These are phyloP conservation scores for Houttuynia cordata DNA, from an alignment of 164 flowering plant genomes.

Conservation along the genomic window DNA sequence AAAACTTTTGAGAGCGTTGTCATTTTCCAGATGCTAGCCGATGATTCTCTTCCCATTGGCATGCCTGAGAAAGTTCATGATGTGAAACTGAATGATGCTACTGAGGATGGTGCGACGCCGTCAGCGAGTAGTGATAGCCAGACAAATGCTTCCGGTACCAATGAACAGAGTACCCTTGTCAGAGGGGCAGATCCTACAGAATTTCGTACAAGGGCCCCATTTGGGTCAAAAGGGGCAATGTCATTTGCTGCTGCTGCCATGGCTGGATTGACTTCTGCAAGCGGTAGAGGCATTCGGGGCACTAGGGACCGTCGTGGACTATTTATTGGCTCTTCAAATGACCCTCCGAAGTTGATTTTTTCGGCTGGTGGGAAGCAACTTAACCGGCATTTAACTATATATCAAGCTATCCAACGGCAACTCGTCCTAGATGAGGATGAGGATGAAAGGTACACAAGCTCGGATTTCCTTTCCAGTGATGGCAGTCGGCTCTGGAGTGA, in stretches of 20 bases:
- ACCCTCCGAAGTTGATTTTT: constrained; percentile 69
- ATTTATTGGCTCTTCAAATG: constrained; percentile 42
- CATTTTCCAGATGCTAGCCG: constrained; percentile 55
- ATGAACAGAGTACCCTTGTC: constrained; percentile 38
- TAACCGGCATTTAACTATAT: constrained; percentile 73
- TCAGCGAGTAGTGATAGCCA: constrained; percentile 48
- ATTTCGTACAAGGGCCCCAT: constrained; percentile 45
- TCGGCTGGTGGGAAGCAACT: constrained; percentile 85
- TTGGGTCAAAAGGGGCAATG: constrained; percentile 81
- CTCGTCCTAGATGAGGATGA: constrained; percentile 86
- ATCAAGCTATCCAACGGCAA: constrained; percentile 88
- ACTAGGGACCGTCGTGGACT: constrained; percentile 79
- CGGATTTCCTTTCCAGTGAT: constrained; percentile 66
- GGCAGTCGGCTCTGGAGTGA: constrained; percentile 84
- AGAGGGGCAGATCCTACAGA: constrained; percentile 55
- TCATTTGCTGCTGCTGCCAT: constrained; percentile 97
- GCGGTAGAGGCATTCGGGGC: constrained; percentile 66
- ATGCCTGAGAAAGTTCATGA: constrained; percentile 83
- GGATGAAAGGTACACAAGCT: constrained; percentile 54
- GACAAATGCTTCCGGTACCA: constrained; percentile 54
- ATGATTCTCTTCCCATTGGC: constrained; percentile 71
- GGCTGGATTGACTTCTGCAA: constrained; percentile 83
- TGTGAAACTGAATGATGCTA: constrained; percentile 78
- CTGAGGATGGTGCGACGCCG: constrained; percentile 44
- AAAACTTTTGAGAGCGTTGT: background rate